Conservation (phyloP, 495 filamentous ascomycete genomes). For the Penicillium paxilli region DNA sequence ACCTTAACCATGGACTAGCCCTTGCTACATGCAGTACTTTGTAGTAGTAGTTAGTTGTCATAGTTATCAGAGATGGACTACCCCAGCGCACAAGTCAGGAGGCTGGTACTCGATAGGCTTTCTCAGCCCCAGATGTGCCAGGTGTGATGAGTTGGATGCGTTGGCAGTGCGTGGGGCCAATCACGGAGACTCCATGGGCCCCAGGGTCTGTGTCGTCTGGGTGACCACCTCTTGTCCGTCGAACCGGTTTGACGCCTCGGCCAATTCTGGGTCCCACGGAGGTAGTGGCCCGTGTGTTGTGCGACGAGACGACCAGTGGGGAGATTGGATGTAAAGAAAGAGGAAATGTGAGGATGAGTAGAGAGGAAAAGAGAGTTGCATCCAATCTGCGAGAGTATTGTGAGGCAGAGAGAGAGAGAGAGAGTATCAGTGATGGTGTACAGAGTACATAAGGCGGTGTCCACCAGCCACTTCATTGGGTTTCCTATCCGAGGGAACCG, state of each 20-base stretch:
- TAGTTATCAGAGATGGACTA: background rate
- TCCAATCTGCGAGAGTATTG: background rate
- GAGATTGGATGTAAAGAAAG: background rate
- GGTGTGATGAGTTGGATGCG: conserved; percentile 28
- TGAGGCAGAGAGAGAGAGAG: too few relatives aligned
- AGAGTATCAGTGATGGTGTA: background rate
- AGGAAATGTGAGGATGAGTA: background rate
- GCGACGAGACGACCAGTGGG: conserved; percentile 2
- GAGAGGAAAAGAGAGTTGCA: background rate
- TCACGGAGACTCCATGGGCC: conserved; percentile 13
- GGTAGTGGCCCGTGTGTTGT: conserved; percentile 15
- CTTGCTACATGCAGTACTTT: too few relatives aligned
- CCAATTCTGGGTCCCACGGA: conserved; percentile 14
- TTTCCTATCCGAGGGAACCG: too few relatives aligned
- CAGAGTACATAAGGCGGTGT: too few relatives aligned
- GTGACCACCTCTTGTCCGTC: conserved; percentile 15
- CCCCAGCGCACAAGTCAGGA: background rate
- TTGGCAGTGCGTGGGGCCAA: conserved; percentile 31
- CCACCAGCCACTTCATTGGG: background rate
- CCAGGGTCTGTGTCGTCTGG: conserved; percentile 22
- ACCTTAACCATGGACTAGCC: too few relatives aligned
- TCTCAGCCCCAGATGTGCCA: background rate
- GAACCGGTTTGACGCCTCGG: conserved; percentile 11
- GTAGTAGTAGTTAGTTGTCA: background rate
- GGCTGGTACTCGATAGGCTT: background rate